Evolutionary conservation across 768 basidiomycete species (phyloP).

Genomic region (Cytidiella melzeri): DNA sequence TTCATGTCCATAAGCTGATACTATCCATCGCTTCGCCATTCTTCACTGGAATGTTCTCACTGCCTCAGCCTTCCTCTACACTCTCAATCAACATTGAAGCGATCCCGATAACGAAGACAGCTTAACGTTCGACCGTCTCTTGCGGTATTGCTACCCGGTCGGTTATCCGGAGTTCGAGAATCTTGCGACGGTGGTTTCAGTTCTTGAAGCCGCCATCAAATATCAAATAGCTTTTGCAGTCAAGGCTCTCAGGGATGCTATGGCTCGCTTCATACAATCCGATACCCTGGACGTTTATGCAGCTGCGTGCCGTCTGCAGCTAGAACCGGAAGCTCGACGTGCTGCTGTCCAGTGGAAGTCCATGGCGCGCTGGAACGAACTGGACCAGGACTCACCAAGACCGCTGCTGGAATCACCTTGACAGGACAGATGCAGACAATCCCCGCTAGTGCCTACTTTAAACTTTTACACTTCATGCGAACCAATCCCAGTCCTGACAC

Average conservation of each 20-base stretch:
- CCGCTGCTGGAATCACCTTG: too few relatives aligned
- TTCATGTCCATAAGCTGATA: constrained; percentile 6
- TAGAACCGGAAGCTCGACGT: constrained; percentile 17
- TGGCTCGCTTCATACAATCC: neutral
- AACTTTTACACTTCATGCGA: too few relatives aligned
- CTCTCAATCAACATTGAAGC: neutral
- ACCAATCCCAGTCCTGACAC: too few relatives aligned
- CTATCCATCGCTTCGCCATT: constrained; percentile 9
- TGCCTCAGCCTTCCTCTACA: neutral
- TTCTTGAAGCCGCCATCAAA: constrained; percentile 20
- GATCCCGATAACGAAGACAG: constrained; percentile 11
- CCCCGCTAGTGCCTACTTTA: too few relatives aligned
- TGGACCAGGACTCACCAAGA: too few relatives aligned
- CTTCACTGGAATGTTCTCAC: constrained; percentile 10
- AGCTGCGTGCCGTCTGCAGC: constrained; percentile 14
- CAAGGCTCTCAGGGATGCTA: constrained; percentile 3
- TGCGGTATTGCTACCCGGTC: constrained; percentile 18
- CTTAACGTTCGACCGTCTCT: constrained; percentile 11
- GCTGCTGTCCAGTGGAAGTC: too few relatives aligned
- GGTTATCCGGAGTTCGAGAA: constrained; percentile 6
- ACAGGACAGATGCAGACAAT: too few relatives aligned
- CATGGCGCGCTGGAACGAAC: too few relatives aligned
- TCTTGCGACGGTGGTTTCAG: constrained; percentile 8
- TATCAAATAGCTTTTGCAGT: constrained; percentile 18
- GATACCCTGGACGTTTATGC: constrained; percentile 14